Evolutionary conservation across 1,284 basidiomycete genomes (phyloP), one percentile per base, ranked within the genome.

Genomic region (Ustanciosporium gigantosporum): DNA sequence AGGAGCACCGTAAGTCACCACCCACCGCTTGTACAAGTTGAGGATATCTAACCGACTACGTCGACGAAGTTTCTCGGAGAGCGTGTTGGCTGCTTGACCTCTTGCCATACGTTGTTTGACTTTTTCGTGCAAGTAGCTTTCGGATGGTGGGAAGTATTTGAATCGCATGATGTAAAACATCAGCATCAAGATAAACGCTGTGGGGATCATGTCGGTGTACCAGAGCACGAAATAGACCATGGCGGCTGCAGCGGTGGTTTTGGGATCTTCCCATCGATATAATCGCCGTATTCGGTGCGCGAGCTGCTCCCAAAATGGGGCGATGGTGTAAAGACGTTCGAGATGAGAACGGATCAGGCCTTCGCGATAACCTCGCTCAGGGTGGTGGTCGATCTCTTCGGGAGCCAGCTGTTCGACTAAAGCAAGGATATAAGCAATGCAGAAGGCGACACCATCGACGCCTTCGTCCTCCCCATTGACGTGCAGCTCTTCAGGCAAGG

Each of bases 161-260:
- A 76, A 77, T 16, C 72, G 59, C 53, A 69, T 51, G 34, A 76
- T 68, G 45, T 60, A 66, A 58, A 68, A 76, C 41, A 75, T 68
- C 43, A 75, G 41, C 37, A 46, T 64, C 22, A 70, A 53, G n/a
- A 74, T 47, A 41, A 76, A 74, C 11, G 74, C 74, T 0, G 72
- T 69, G 1, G 73, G 72, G n/a, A 77, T 60, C 49, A 74, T 48
- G 38, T 77, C 71, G 39, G 67, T 69, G 40, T 71, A 75, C 75
- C 75, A 77, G 14, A 77, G 58, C n/a, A 73, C 66, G 52, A 76
- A 77, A 49, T 77, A 77, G 46, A 69, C 57, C 75, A 76, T 77
- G 19, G 73, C 70, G 5, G 68, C 68, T 14, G 66, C 57, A 0
- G 66, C 70, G 3, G 75, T 74, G 4, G 46, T 61, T 22, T 57